Evolutionary conservation across 139 green algal species (phyloP).

Genomic region (Chlorella vulgaris): DNA sequence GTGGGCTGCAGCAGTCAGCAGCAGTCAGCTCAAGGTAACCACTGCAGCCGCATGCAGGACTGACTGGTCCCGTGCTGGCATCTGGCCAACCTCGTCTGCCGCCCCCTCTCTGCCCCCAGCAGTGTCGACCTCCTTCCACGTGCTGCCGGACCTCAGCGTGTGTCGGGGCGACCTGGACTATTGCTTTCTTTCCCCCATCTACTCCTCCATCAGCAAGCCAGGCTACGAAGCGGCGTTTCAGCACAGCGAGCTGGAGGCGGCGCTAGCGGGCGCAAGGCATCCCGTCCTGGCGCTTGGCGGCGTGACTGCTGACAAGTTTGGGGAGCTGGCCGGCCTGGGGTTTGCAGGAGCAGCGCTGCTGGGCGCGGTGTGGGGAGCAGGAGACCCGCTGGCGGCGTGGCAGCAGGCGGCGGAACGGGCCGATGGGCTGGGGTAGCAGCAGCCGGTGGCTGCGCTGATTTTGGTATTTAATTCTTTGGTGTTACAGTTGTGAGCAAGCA

Average conservation of each 20-base stretch:
- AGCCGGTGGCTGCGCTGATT: not conserved
- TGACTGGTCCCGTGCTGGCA: no score
- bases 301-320: constrained; percentile 39
- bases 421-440: not conserved
- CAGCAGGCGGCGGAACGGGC: not conserved
- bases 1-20: not conserved
- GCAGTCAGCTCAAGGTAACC: not conserved
- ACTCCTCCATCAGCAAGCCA: constrained; percentile 62
- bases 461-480: no score
- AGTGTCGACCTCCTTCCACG: constrained; percentile 49
- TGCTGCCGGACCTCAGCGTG: constrained; percentile 4
- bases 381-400: constrained; percentile 48
- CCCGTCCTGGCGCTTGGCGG: constrained; percentile 58
- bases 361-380: constrained; percentile 49
- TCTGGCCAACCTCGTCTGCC: not conserved
- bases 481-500: no score
- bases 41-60: not conserved
- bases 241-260: constrained; percentile 1
- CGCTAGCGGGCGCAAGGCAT: constrained; percentile 20
- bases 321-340: constrained; percentile 38
- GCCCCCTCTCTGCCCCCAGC: not conserved
- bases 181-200: constrained; percentile 63
- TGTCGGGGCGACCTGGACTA: constrained; percentile 50
- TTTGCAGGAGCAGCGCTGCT: constrained; percentile 61
- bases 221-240: constrained; percentile 42